Evolutionary conservation across 768 basidiomycete genomes (phyloP).

Genomic region (Sarcodon sp.): DNA sequence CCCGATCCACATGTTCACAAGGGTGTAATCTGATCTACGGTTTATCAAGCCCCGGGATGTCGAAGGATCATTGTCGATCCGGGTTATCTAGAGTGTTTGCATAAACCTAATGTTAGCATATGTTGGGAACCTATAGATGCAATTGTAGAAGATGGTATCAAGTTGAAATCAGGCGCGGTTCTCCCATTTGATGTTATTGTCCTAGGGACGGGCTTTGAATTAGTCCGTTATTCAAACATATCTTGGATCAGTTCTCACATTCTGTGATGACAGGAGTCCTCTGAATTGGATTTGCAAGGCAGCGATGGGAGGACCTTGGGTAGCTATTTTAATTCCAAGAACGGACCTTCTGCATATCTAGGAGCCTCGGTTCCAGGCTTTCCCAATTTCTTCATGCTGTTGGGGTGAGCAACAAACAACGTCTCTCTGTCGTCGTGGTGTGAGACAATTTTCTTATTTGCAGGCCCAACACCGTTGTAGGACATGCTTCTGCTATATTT

Average conservation of each 20-base stretch:
- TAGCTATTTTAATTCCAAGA: slow-evolving; percentile 16
- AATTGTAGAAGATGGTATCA: slow-evolving; percentile 9
- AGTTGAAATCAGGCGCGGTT: slow-evolving; percentile 15
- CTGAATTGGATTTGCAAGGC: slow-evolving; percentile 10
- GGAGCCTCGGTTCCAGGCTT: slow-evolving; percentile 21
- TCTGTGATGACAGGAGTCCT: slow-evolving; percentile 1
- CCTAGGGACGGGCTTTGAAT: slow-evolving; percentile 19
- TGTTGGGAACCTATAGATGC: slow-evolving; percentile 10
- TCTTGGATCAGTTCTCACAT: not conserved
- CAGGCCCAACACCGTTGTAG: slow-evolving; percentile 12
- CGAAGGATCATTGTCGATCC: slow-evolving; percentile 19
- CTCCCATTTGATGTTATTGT: slow-evolving; percentile 20
- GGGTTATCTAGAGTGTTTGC: slow-evolving; percentile 17
- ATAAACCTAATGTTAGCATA: slow-evolving; percentile 16
- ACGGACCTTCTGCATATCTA: slow-evolving; percentile 20
- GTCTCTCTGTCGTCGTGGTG: not conserved
- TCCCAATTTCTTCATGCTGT: slow-evolving; percentile 22
- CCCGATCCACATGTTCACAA: not conserved
- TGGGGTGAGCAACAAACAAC: slow-evolving; percentile 9
- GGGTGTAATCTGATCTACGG: not conserved
- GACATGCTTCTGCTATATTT: slow-evolving; percentile 11
- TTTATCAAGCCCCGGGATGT: slow-evolving; percentile 11
- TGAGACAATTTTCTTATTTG: not conserved
- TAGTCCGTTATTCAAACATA: slow-evolving; percentile 8
- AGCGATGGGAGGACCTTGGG: slow-evolving; percentile 10